A percentile compares a stretch with the other conserved stretches of the same genome.
Conservation (phyloP, 176 grass and related monocot species). For the Microstegium vimineum region DNA sequence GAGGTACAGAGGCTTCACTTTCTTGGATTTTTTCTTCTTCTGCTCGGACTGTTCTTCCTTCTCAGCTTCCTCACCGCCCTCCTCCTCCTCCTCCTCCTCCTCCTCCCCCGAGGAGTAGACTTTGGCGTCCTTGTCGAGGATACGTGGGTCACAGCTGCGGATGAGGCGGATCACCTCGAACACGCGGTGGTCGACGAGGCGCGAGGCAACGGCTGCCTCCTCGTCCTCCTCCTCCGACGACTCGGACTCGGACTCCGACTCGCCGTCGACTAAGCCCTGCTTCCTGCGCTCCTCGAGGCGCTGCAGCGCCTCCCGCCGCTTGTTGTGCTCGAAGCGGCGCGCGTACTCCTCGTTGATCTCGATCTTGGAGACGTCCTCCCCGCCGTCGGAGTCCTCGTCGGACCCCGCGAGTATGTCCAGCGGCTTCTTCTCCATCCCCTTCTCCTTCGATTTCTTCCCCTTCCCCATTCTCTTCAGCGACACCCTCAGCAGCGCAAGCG, state of each 20-base stretch:
- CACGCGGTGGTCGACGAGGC: conserved; percentile 45
- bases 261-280: conserved; percentile 30
- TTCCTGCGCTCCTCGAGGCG: conserved; percentile 62
- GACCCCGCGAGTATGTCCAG: conserved; percentile 37
- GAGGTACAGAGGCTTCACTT: conserved; percentile 75
- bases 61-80: too few relatives aligned
- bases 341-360: conserved; percentile 72
- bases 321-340: conserved; percentile 78
- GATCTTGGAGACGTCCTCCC: conserved; percentile 49
- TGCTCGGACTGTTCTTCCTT: conserved; percentile 21
- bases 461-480: not conserved
- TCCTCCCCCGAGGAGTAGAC: conserved; percentile 40
- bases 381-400: conserved; percentile 24
- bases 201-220: conserved; percentile 22
- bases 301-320: conserved; percentile 65
- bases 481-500: not conserved
- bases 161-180: conserved; percentile 69
- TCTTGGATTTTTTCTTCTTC: conserved; percentile 41
- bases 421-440: not conserved
- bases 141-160: conserved; percentile 51
- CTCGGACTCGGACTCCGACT: not conserved
- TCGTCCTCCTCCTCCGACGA: conserved; percentile 8
- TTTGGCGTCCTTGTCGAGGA: conserved; percentile 52
- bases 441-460: not conserved
- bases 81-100: conserved; percentile 30